Evolutionary conservation across 2,329 filamentous ascomycete genomes (phyloP), one percentile per base, ranked within the genome.

Genomic region (Huntiella bhutanensis): DNA sequence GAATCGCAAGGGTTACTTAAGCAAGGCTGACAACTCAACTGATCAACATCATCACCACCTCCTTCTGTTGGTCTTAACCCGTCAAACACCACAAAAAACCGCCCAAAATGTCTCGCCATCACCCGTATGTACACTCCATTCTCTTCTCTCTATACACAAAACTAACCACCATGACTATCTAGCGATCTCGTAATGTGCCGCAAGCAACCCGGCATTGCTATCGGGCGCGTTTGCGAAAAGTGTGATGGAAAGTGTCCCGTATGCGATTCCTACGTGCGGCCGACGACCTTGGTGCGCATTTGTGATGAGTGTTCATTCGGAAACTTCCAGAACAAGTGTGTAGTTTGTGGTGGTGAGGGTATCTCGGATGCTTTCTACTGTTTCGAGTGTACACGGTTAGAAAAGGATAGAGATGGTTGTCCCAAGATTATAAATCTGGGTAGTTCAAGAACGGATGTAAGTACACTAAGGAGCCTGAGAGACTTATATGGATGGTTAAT

Each of bases 291-390:
- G 48, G 91, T 93, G 51, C 85, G 88, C 58, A 96, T 98, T 68
- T 98, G 91, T 70, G 91, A 98, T 69, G 91, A 98, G 67, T 98
- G 91, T 71, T 87, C 83, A 61, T 98, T 98, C 63, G 91, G 91
- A 59, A 98, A 98, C 72, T 98, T 95, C 70, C 91, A 96, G 68
- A 98, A 98, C 70, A 98, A 98, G 65, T 98, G 91, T 62, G 86
- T 98, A 55, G 91, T 98, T 38, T 98, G 91, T 64, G 91, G 91
- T 61, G 91, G 91, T 56, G 91, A 96, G 66, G 91, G 91, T 28
- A 98, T 98, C 61, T 91, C 82, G 33, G 91, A 98, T 62, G 91
- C 91, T 43, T 96, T 96, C 64, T 98, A 98, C 69, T 98, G 91
- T 70, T 96, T 96, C 60, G 91, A 98, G 65, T 98, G 91, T 62